A percentile compares a stretch with the other conserved stretches of the same genome.
These are phyloP conservation scores for Cadophora luteo-olivacea DNA, from an alignment of 2,329 filamentous ascomycete species.

Conservation along the genomic window DNA sequence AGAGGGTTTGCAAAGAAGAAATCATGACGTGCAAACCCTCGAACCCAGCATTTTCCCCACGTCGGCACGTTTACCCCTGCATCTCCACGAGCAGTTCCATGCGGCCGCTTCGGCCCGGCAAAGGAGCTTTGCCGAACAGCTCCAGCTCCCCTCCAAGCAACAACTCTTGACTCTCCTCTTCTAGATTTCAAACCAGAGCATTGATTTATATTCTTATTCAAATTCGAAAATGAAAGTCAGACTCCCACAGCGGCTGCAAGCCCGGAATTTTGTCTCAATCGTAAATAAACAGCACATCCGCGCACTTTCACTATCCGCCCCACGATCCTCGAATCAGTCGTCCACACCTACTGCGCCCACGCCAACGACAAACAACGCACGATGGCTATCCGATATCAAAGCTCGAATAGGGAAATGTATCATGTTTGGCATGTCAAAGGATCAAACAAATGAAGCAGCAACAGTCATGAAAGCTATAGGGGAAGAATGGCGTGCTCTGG, in stretches of 20 bases:
- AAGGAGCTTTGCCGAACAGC: slow-evolving; percentile 14
- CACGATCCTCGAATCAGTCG: slow-evolving; percentile 9
- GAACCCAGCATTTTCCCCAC: background rate
- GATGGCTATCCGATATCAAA: slow-evolving; percentile 75
- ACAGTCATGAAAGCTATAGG: slow-evolving; percentile 65
- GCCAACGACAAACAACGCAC: slow-evolving; percentile 32
- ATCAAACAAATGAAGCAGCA: slow-evolving; percentile 64
- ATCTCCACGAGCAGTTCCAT: background rate
- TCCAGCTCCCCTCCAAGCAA: slow-evolving; percentile 19
- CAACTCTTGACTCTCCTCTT: background rate
- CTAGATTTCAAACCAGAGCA: background rate
- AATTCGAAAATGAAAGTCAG: slow-evolving; percentile 29
- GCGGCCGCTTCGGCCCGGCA: slow-evolving; percentile 30
- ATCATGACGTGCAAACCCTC: slow-evolving; percentile 3
- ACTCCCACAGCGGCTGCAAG: background rate
- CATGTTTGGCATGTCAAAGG: slow-evolving; percentile 69
- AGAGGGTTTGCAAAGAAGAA: background rate
- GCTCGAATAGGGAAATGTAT: slow-evolving; percentile 75
- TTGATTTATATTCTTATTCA: background rate
- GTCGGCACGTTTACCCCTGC: background rate
- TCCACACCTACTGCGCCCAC: slow-evolving; percentile 26
- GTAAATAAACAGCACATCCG: background rate
- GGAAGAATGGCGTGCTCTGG: slow-evolving; percentile 72
- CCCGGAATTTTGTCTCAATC: background rate
- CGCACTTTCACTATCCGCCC: slow-evolving; percentile 2